Conservation (phyloP, 129 eudicot genomes). For the Smallanthus sonchifolius region DNA sequence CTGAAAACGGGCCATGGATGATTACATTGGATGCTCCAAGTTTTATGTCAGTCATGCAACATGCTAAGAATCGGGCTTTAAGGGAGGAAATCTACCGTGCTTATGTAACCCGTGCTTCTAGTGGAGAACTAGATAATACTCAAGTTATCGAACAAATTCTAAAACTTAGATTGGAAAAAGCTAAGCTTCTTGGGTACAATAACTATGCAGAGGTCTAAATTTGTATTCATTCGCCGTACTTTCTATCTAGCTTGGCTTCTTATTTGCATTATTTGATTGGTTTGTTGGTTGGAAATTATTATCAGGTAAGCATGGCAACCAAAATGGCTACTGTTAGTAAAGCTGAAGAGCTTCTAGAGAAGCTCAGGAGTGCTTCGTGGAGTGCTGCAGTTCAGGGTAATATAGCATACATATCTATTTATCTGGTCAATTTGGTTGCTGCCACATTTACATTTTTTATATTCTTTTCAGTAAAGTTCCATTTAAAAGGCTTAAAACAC, state of each 20-base stretch:
- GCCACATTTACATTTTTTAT: not conserved
- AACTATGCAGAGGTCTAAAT: constrained; percentile 88
- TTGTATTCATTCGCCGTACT: not conserved
- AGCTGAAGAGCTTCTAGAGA: constrained; percentile 97
- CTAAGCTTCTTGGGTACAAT: constrained; percentile 93
- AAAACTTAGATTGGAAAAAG: constrained; percentile 83
- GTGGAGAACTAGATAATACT: constrained; percentile 90
- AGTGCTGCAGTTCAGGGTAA: constrained; percentile 88
- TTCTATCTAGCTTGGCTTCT: constrained; percentile 1
- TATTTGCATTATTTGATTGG: not conserved
- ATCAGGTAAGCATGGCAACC: constrained; percentile 95
- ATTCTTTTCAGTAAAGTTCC: not conserved
- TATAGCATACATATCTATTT: not conserved
- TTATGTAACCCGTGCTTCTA: constrained; percentile 83
- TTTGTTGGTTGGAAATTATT: constrained; percentile 3
- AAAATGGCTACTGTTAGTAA: constrained; percentile 97
- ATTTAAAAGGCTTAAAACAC: not conserved
- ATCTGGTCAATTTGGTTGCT: not conserved
- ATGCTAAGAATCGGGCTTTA: constrained; percentile 74
- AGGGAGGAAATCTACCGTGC: constrained; percentile 94
- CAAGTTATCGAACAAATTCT: constrained; percentile 74
- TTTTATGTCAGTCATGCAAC: constrained; percentile 89
- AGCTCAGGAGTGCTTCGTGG: constrained; percentile 95
- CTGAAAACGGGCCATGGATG: constrained; percentile 96
- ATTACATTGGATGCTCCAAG: constrained; percentile 96